Evolutionary conservation across 371 early-diverging fungal species (phyloP).

Genomic region (Mortierella sp.): DNA sequence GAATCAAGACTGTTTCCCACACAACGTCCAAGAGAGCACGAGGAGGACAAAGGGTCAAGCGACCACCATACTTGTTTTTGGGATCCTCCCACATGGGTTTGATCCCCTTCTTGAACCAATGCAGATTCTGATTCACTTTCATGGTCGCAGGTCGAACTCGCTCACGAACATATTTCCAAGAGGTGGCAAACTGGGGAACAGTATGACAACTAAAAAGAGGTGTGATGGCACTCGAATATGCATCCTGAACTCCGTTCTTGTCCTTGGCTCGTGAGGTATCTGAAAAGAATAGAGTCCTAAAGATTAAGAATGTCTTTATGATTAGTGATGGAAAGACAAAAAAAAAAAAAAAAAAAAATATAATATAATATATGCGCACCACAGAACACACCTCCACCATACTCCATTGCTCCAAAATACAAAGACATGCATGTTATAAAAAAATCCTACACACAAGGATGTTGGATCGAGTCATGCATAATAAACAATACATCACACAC

Average conservation of each 20-base stretch:
- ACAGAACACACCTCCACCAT: no score
- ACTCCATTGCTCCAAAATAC: no score
- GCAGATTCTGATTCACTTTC: slow-evolving; percentile 61
- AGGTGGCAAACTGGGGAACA: slow-evolving; percentile 62
- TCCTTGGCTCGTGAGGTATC: slow-evolving; percentile 57
- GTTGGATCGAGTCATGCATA: slow-evolving; percentile 5
- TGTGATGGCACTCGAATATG: slow-evolving; percentile 60
- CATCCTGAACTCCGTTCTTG: slow-evolving; percentile 43
- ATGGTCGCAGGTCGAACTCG: slow-evolving; percentile 56
- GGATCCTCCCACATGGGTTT: slow-evolving; percentile 73
- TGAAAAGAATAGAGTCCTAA: slow-evolving; percentile 60
- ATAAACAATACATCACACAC: no score
- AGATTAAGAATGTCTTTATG: slow-evolving; percentile 33
- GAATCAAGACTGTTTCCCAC: slow-evolving; percentile 62
- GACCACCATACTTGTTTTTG: slow-evolving; percentile 63
- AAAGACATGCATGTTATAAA: no score
- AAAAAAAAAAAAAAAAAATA: slow-evolving; percentile 12
- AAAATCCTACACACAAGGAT: background rate
- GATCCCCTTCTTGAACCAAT: slow-evolving; percentile 64
- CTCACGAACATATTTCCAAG: slow-evolving; percentile 63
- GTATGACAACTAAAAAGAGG: slow-evolving; percentile 61
- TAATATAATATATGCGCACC: slow-evolving; percentile 12
- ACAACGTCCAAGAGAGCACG: slow-evolving; percentile 55
- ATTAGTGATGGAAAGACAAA: slow-evolving; percentile 8
- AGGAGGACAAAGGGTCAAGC: slow-evolving; percentile 56